Conservation (phyloP, 345 rosid species). For the Brassica incana region DNA sequence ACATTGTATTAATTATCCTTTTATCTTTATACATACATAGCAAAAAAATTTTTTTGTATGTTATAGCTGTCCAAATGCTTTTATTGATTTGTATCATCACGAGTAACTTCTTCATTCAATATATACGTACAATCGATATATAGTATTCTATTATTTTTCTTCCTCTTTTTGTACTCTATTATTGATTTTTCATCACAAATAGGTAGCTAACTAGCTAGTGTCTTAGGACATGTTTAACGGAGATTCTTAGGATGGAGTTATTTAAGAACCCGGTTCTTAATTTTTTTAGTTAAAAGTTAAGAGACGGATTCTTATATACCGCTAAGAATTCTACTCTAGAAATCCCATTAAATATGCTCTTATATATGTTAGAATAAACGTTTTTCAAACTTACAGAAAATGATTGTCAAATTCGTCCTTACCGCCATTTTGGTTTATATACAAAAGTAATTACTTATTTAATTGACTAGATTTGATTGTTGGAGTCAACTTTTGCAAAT, state of each 20-base stretch:
- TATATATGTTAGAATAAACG: background rate
- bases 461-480: conserved; percentile 2
- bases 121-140: background rate
- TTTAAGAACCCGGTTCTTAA: no score
- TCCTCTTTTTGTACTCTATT: background rate
- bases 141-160: background rate
- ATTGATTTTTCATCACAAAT: no score
- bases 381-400: background rate
- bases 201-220: background rate
- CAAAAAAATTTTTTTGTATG: background rate
- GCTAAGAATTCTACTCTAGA: no score
- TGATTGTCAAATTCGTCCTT: conserved; percentile 10
- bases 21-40: conserved; percentile 4
- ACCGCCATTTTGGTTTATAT: conserved; percentile 21
- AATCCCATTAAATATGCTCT: no score
- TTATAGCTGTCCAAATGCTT: conserved; percentile 34
- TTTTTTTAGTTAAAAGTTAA: no score
- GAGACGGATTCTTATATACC: no score
- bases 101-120: conserved; percentile 6
- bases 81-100: conserved; percentile 1
- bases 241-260: no score
- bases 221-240: background rate
- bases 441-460: conserved; percentile 14
- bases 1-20: conserved; percentile 29
- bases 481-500: conserved; percentile 31